Evolutionary conservation across 495 filamentous ascomycete species (phyloP), one percentile per base, ranked within the genome.

Genomic region (Aspergillus homomorphus): DNA sequence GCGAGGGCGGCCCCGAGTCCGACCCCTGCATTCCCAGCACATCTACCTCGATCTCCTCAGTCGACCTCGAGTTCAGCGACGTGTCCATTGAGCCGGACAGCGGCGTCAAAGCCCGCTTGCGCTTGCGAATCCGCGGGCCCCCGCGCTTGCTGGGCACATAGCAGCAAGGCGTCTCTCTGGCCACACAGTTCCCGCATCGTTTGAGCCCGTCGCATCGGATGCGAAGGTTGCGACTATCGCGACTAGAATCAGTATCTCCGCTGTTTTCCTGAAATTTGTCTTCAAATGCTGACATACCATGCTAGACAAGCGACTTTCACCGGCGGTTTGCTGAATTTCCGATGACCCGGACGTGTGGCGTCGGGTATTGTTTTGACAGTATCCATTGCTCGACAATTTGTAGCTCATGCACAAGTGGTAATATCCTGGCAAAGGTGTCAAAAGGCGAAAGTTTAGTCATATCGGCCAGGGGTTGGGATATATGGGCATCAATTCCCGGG

Each of bases 301-400:
- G 75, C 72, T 49, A 80, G 67, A 66, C 79, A 80, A 15, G 76
- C 77, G 20, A 76, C 70, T 62, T 80, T 80, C 3, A 78, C 77
- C 4, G 77, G 78, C 48, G 77, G 77, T 41, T 64, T 54, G 41
- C 56, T 51, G 41, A 66, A 60, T 46, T 60, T 60, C 20, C 57
- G 50, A 19, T 51, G 33, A 14, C 23, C 48, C 3, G 43, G 49
- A 10, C 45, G 55, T n/a, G 46, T 45, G 53, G 45, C 23, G 53
- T 55, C 44, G 15, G 12, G 22, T n/a, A 55, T 26, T 5, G 53
- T 55, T 18, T 45, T 30, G 16, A 15, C 41, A 24, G 26, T 28
- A n/a, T n/a, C 42, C 41, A 28, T 45, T 15, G n/a, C 41, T n/a
- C 19, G 14, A 21, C 8, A 45, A 7, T 45, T n/a, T 45, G 16